phyloP scores from a whole-genome alignment of 352 stramenopile genomes.

The Globisporangium acanthophoron region DNA sequence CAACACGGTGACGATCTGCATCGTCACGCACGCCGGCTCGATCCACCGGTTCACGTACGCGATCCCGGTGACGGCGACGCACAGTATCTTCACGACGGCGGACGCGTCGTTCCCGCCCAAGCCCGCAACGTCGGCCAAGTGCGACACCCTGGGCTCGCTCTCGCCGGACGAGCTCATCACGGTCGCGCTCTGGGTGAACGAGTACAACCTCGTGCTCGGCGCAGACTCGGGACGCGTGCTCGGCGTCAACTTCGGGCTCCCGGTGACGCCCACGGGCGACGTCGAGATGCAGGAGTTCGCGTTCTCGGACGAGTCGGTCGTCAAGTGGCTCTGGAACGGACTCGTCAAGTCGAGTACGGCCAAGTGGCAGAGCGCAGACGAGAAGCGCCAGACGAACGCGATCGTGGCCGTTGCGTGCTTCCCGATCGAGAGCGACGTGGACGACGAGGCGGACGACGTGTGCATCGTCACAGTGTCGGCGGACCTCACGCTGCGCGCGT shows the following conservation, averaged over 20 bases:
- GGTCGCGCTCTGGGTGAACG: slow-evolving; percentile 64
- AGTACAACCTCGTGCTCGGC: slow-evolving; percentile 68
- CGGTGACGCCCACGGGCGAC: slow-evolving; percentile 14
- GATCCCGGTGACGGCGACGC: slow-evolving; percentile 17
- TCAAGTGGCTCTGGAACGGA: slow-evolving; percentile 67
- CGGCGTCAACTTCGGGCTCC: slow-evolving; percentile 67
- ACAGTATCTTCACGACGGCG: slow-evolving; percentile 54
- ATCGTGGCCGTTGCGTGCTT: slow-evolving; percentile 66
- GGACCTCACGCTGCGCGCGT: slow-evolving; percentile 58
- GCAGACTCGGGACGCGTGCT: slow-evolving; percentile 55
- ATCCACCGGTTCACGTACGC: slow-evolving; percentile 66
- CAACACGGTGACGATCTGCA: slow-evolving; percentile 45
- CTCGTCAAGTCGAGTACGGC: slow-evolving; percentile 37
- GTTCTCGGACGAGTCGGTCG: slow-evolving; percentile 65
- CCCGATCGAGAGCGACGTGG: slow-evolving; percentile 33
- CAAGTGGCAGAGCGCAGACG: slow-evolving; percentile 30
- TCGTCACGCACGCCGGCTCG: slow-evolving; percentile 61
- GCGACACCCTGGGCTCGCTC: slow-evolving; percentile 43
- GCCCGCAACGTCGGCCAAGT: slow-evolving; percentile 25
- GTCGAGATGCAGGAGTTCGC: slow-evolving; percentile 56
- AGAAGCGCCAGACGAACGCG: slow-evolving; percentile 21
- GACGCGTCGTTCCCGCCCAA: slow-evolving; percentile 41
- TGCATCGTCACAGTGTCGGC: slow-evolving; percentile 65
- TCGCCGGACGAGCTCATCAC: slow-evolving; percentile 55
- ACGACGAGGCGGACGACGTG: slow-evolving; percentile 49